phyloP scores from a whole-genome alignment of 768 basidiomycete genomes.

The Tricholoma sp. region DNA sequence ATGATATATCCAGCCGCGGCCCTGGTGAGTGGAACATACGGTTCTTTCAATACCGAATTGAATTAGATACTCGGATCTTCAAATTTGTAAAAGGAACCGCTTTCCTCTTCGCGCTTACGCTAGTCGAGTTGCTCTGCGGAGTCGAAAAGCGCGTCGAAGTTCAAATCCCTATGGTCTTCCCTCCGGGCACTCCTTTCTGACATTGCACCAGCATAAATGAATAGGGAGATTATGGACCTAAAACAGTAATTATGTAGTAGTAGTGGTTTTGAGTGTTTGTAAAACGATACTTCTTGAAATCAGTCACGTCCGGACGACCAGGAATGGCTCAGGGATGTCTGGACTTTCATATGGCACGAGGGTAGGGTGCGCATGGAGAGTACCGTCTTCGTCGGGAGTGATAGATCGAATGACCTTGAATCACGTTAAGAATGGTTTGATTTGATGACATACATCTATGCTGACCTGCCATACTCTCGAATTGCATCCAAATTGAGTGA shows the following conservation, averaged over 20 bases:
- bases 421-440: not conserved
- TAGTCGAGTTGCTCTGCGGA: slow-evolving; percentile 69
- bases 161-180: slow-evolving; percentile 67
- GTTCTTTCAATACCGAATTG: not conserved
- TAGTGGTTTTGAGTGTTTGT: not conserved
- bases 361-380: slow-evolving; percentile 28
- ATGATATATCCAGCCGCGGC: slow-evolving; percentile 47
- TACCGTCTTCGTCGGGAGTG: slow-evolving; percentile 31
- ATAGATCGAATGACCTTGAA: slow-evolving; percentile 44
- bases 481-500: slow-evolving; percentile 64
- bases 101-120: slow-evolving; percentile 73
- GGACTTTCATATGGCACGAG: slow-evolving; percentile 56
- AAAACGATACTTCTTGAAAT: not conserved
- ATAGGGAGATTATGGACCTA: not conserved
- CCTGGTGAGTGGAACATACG: slow-evolving; percentile 42
- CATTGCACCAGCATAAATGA: too few species aligned
- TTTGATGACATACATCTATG: not conserved
- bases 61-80: not conserved
- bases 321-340: slow-evolving; percentile 68
- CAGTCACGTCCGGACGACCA: slow-evolving; percentile 52
- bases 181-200: slow-evolving; percentile 35
- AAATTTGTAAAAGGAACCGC: slow-evolving; percentile 47
- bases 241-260: not conserved
- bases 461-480: slow-evolving; percentile 67
- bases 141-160: slow-evolving; percentile 56